Percentiles rank a stretch among this genome's conserved stretches.
Conservation (phyloP, 2,329 filamentous ascomycete genomes). For the Aspergillus oerlinghausenensis region DNA sequence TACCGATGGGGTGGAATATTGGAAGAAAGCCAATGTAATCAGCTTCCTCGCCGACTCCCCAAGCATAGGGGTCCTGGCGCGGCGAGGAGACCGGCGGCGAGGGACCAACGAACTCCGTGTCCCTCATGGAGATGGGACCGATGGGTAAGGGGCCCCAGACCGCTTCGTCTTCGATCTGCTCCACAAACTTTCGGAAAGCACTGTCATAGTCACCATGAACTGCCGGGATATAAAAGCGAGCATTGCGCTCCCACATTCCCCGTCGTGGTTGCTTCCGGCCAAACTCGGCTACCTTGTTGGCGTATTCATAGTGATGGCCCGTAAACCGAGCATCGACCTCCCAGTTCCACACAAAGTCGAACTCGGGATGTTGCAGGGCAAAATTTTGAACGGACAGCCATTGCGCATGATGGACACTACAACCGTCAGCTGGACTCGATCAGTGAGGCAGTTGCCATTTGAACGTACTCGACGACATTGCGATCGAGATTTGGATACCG, state of each 20-base stretch:
- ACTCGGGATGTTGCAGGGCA: constrained; percentile 66
- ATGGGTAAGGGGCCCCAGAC: constrained; percentile 62
- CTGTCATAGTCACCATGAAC: constrained; percentile 47
- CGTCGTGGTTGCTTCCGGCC: constrained; percentile 53
- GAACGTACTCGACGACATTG: constrained; percentile 45
- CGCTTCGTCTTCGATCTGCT: constrained; percentile 47
- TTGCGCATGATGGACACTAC: constrained; percentile 57
- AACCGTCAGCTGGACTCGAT: constrained; percentile 20
- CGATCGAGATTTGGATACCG: constrained; percentile 48
- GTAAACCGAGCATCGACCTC: constrained; percentile 72
- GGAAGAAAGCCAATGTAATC: constrained; percentile 71
- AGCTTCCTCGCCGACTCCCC: constrained; percentile 72
- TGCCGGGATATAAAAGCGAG: constrained; percentile 52
- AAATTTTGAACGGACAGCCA: constrained; percentile 74
- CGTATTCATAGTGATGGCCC: constrained; percentile 71
- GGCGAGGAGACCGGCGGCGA: constrained; percentile 57
- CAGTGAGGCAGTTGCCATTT: background rate
- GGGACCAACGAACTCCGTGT: constrained; percentile 55
- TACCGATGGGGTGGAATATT: constrained; percentile 70
- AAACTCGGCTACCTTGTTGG: constrained; percentile 58
- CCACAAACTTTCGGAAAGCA: constrained; percentile 5
- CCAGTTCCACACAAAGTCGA: constrained; percentile 76
- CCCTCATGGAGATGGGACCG: constrained; percentile 49
- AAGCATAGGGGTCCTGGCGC: constrained; percentile 63
- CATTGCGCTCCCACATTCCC: constrained; percentile 56